A percentile compares a stretch with the other conserved stretches of the same genome.
Evolutionary conservation across 176 grass and related monocot genomes (phyloP).

Genomic region (Zoysia pacifica): DNA sequence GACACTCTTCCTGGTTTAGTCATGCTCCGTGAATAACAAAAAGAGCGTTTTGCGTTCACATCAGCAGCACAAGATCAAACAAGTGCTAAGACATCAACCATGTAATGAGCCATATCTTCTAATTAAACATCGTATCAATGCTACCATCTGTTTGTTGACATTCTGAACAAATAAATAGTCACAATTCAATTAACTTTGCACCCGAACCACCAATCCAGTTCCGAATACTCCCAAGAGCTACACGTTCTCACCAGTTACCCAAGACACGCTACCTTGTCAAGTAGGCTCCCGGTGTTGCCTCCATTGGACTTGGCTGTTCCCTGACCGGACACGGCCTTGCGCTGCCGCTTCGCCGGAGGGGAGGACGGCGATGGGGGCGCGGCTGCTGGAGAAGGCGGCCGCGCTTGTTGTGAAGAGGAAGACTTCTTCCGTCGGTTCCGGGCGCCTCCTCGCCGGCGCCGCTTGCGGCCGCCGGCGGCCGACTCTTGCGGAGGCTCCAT

Average conservation of each 20-base stretch:
- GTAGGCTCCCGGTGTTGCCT: conserved; percentile 45
- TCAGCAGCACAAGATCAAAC: not conserved
- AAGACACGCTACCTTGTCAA: conserved; percentile 53
- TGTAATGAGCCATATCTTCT: not conserved
- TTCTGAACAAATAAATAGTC: not conserved
- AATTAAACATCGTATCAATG: not conserved
- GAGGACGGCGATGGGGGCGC: conserved; percentile 11
- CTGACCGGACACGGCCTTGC: conserved; percentile 29
- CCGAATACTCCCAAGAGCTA: not conserved
- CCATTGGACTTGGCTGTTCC: conserved; percentile 18
- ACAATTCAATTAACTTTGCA: not conserved
- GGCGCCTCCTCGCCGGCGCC: conserved; percentile 35
- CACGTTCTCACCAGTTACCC: not conserved
- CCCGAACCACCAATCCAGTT: not conserved
- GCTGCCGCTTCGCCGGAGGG: conserved; percentile 36
- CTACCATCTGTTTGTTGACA: not conserved
- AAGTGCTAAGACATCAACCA: not conserved
- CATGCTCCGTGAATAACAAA: not conserved
- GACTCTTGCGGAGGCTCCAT: conserved; percentile 39
- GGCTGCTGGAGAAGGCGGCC: not conserved
- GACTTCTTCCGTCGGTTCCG: conserved; percentile 42
- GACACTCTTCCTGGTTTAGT: not conserved
- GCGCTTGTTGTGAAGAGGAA: conserved; percentile 9
- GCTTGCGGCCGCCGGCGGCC: conserved; percentile 26
- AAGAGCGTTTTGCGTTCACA: not conserved